Percentiles rank a stretch among this genome's conserved stretches.
These are phyloP conservation scores for Amaranthus hypochondriacus DNA, from an alignment of 148 eudicot species.

Conservation along the genomic window DNA sequence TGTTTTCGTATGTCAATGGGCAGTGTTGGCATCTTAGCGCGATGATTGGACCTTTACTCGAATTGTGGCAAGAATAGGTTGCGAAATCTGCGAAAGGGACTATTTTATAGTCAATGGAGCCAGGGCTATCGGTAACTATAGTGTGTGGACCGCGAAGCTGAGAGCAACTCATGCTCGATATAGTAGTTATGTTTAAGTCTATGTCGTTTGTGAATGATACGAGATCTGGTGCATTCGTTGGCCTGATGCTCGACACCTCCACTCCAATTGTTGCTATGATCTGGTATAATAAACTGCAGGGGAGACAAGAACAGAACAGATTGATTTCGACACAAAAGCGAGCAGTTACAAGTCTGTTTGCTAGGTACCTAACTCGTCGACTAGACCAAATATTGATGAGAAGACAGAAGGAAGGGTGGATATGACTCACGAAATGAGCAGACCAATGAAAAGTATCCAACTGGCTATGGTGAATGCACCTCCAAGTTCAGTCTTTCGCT, in stretches of 20 bases:
- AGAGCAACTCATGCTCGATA: conserved; percentile 75
- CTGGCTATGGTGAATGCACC: conserved; percentile 83
- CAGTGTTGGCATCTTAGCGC: conserved; percentile 50
- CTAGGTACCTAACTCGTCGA: too few species aligned
- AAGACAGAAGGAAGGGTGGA: background rate
- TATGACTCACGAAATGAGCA: conserved; percentile 64
- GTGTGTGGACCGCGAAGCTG: conserved; percentile 59
- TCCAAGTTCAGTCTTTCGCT: conserved; percentile 91
- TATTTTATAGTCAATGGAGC: conserved; percentile 40
- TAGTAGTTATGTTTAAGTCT: conserved; percentile 67
- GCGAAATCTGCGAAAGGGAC: conserved; percentile 56
- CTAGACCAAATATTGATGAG: too few species aligned
- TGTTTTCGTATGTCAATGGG: conserved; percentile 41
- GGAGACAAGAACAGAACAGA: background rate
- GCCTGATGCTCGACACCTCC: conserved; percentile 70
- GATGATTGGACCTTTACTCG: conserved; percentile 60
- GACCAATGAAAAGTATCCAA: conserved; percentile 87
- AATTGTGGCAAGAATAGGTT: conserved; percentile 61
- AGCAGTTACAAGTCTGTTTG: background rate
- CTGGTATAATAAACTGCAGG: conserved; percentile 61
- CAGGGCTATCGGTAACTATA: conserved; percentile 53
- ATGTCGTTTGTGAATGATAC: conserved; percentile 60
- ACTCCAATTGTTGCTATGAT: conserved; percentile 45
- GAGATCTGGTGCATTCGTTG: conserved; percentile 75
- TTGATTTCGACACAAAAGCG: background rate